Percentiles rank a stretch among this genome's conserved stretches.
Evolutionary conservation across 345 rosid genomes (phyloP).

Genomic region (Pistacia atlantica): DNA sequence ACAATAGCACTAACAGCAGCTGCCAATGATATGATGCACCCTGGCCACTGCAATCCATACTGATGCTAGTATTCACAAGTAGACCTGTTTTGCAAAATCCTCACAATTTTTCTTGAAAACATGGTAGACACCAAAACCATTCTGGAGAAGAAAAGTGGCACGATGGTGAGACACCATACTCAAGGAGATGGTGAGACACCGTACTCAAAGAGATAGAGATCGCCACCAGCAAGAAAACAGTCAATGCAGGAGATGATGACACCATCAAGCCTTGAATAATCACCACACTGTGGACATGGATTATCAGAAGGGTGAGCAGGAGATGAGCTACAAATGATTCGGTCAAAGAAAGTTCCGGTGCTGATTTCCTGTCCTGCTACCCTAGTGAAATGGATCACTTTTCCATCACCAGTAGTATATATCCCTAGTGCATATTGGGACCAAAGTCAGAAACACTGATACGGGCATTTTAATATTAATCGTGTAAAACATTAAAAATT

Average conservation of each 20-base stretch:
- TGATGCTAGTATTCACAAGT: conserved; percentile 46
- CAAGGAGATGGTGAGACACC: conserved; percentile 52
- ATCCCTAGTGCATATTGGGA: conserved; percentile 46
- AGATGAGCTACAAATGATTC: conserved; percentile 48
- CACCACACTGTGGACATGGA: conserved; percentile 62
- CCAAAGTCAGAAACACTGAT: not conserved
- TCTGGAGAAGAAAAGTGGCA: conserved; percentile 51
- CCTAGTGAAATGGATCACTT: conserved; percentile 77
- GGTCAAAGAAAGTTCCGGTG: conserved; percentile 64
- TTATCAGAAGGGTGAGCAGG: conserved; percentile 37
- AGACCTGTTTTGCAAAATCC: conserved; percentile 77
- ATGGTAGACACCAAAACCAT: conserved; percentile 73
- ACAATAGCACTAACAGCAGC: conserved; percentile 51
- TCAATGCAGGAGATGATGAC: conserved; percentile 70
- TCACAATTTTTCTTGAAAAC: conserved; percentile 75
- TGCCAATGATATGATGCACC: conserved; percentile 50
- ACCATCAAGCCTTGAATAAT: conserved; percentile 46
- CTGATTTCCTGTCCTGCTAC: conserved; percentile 68
- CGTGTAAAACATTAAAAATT: not conserved
- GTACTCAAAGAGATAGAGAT: conserved; percentile 64
- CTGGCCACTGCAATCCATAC: conserved; percentile 76
- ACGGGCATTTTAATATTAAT: not conserved
- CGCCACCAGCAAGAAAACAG: conserved; percentile 67
- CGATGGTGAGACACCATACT: conserved; percentile 58
- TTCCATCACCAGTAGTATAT: conserved; percentile 54